Evolutionary conservation across 2,329 filamentous ascomycete species (phyloP), one percentile per base, ranked within the genome.

Genomic region (Venturia pyrina): DNA sequence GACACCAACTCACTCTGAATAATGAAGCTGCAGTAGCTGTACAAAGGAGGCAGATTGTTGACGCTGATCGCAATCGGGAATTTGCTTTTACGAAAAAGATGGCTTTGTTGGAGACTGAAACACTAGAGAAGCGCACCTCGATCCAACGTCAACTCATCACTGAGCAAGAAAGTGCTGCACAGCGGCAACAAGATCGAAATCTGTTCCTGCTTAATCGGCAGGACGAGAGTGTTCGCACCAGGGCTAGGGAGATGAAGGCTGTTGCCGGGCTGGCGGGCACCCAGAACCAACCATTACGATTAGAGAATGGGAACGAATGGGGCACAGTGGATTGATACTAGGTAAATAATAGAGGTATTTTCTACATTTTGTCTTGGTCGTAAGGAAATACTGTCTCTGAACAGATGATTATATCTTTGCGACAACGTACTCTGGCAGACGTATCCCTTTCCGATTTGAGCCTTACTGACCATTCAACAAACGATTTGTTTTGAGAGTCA

Each of bases 241-340:
- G 62, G 34, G 62, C 62, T 1, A 64, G 24, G 19, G 62, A 64
- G 34, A 64, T 64, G 62, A 46, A 48, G 32, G 34, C 41, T 50
- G 62, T 64, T 28, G 62, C 62, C 13, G 62, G 62, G 13, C 44
- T 64, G 44, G 46, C 43, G 21, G 41, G 43, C 1, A 46, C 24
- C 3, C 41, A 50, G 7, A 53, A 44, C 15, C 62, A 53, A 53
- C 62, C 21, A 53, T 48, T 48, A 10, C 62, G 62, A 53, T 34
- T 64, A 17, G 46, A 50, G n/a, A 46, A 34, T 19, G 62, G 62
- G 13, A 64, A 64, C 28, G 62, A 64, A 24, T 64, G 62, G 62
- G 62, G 41, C n/a, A 64, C 62, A 24, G 62, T 64, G 40, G 62
- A 64, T n/a, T 64, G 44, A 64, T 5, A 21, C 7, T 21, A 59